phyloP scores from a whole-genome alignment of 331 rosid genomes.

The Spiraea crenata region DNA sequence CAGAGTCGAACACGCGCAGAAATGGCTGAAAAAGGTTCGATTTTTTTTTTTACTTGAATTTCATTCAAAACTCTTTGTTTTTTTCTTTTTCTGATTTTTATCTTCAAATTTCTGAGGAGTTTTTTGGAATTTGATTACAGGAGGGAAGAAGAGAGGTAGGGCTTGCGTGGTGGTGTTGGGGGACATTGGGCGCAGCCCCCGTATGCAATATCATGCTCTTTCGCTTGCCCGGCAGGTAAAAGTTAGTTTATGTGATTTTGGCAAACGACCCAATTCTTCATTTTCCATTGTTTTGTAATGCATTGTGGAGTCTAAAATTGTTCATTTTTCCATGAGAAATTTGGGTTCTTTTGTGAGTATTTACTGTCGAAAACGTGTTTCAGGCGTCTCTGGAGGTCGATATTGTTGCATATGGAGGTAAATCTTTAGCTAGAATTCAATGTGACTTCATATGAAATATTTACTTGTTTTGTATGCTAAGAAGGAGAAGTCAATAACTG shows the following conservation, averaged over 20 bases:
- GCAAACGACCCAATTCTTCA: neutral
- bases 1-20: neutral
- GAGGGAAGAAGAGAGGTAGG: conserved; percentile 51
- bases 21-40: conserved; percentile 15
- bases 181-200: conserved; percentile 94
- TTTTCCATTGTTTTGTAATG: neutral
- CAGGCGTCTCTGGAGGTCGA: conserved; percentile 77
- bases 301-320: neutral
- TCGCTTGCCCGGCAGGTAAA: conserved; percentile 84
- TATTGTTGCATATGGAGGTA: conserved; percentile 90
- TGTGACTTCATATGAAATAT: neutral
- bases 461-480: neutral
- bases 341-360: conserved; percentile 22
- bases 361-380: neutral
- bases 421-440: neutral
- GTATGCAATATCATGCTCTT: conserved; percentile 97
- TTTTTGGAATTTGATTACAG: conserved; percentile 16
- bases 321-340: neutral
- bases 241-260: no score
- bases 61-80: neutral
- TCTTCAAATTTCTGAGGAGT: conserved; percentile 2
- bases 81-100: neutral
- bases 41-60: neutral
- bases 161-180: conserved; percentile 94
- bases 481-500: neutral